Evolutionary conservation across 192 early-diverging fungal genomes (phyloP).

Genomic region (Bifiguratus adelaidae): DNA sequence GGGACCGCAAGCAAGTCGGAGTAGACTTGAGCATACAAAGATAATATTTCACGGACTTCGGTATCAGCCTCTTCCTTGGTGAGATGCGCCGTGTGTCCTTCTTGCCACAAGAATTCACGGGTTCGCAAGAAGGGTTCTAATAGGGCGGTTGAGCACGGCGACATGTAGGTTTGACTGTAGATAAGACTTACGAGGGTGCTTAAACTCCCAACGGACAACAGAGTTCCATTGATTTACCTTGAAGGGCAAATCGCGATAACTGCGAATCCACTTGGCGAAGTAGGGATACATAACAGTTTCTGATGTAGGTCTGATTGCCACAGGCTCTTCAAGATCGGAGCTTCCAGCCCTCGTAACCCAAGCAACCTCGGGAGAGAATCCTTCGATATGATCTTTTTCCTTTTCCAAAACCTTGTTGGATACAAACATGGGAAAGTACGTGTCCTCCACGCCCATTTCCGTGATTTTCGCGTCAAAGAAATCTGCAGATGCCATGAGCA

Average conservation of each 20-base stretch:
- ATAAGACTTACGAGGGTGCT: slow-evolving; percentile 75
- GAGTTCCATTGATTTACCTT: slow-evolving; percentile 99
- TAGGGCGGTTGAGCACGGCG: not conserved
- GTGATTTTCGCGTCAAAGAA: slow-evolving; percentile 90
- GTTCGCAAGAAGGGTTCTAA: slow-evolving; percentile 94
- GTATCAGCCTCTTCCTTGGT: slow-evolving; percentile 77
- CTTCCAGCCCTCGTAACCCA: slow-evolving; percentile 98
- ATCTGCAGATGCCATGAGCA: slow-evolving; percentile 27
- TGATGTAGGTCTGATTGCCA: slow-evolving; percentile 98
- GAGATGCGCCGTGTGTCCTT: slow-evolving; percentile 95
- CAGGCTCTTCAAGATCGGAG: slow-evolving; percentile 87
- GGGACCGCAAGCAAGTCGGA: slow-evolving; percentile 96
- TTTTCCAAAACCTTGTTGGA: slow-evolving; percentile 73
- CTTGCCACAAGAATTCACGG: slow-evolving; percentile 99
- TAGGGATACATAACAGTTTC: slow-evolving; percentile 99
- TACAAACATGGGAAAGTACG: slow-evolving; percentile 99
- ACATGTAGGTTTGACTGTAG: not conserved
- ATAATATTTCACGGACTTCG: slow-evolving; percentile 87
- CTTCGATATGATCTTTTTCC: slow-evolving; percentile 99
- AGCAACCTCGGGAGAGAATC: slow-evolving; percentile 99
- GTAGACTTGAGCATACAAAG: slow-evolving; percentile 93
- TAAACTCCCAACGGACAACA: slow-evolving; percentile 99
- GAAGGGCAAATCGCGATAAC: slow-evolving; percentile 93
- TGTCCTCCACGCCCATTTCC: slow-evolving; percentile 89
- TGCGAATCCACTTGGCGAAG: slow-evolving; percentile 96